Evolutionary conservation across 495 filamentous ascomycete species (phyloP).

Genomic region (Hypoxylon intermedium): DNA sequence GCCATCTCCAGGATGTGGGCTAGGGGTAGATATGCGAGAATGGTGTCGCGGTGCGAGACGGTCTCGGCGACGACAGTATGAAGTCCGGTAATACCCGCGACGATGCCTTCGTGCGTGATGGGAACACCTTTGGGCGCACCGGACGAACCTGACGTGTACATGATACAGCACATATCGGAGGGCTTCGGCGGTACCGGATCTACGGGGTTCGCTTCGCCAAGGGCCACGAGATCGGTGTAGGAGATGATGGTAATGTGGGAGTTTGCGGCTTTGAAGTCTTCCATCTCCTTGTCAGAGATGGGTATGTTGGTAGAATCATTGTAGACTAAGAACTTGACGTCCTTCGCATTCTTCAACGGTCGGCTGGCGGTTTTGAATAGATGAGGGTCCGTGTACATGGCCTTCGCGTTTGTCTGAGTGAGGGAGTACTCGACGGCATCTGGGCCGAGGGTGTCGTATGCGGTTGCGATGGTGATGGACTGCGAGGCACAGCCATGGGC

Average conservation of each 20-base stretch:
- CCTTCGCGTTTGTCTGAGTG: conserved; percentile 63
- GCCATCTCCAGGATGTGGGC: conserved; percentile 89
- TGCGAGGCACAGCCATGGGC: conserved; percentile 61
- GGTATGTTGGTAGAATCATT: conserved; percentile 50
- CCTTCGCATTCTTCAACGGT: conserved; percentile 51
- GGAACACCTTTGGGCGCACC: conserved; percentile 89
- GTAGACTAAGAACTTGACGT: conserved; percentile 55
- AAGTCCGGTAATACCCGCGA: conserved; percentile 65
- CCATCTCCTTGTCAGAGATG: conserved; percentile 50
- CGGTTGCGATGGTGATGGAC: conserved; percentile 69
- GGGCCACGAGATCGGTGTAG: conserved; percentile 52
- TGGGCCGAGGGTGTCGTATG: conserved; percentile 70
- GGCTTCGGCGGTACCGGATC: conserved; percentile 70
- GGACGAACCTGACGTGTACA: conserved; percentile 94
- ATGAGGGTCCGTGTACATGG: conserved; percentile 68
- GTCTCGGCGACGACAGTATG: conserved; percentile 51
- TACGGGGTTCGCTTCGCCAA: conserved; percentile 71
- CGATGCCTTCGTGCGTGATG: conserved; percentile 76
- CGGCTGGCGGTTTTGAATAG: conserved; percentile 57
- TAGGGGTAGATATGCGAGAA: conserved; percentile 84
- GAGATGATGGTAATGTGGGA: conserved; percentile 50
- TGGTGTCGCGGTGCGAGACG: conserved; percentile 63
- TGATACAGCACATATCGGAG: conserved; percentile 82
- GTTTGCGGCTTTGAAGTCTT: conserved; percentile 50
- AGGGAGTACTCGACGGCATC: conserved; percentile 68